Evolutionary conservation across 2,329 filamentous ascomycete genomes (phyloP), one percentile per base, ranked within the genome.

Genomic region (Colletotrichum ledebouriae): DNA sequence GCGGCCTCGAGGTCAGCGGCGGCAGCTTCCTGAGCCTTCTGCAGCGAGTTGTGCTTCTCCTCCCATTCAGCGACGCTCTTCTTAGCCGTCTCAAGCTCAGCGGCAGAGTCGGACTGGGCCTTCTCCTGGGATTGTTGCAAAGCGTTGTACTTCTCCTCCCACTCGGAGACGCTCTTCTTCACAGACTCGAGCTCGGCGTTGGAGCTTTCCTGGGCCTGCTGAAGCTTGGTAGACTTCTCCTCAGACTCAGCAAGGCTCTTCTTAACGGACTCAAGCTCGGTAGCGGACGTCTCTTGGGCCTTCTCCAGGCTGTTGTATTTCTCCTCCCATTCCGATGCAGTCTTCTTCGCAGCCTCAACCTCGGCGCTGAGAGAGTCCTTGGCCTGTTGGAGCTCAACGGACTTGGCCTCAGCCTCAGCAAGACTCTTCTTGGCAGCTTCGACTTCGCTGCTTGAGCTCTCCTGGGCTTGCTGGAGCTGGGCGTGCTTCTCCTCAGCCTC

Each of bases 61-160:
- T 68, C 63, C 13, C 72, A 60, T 25, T 75, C 72, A 17, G 73
- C 69, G 3, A 78, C 68, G 11, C 74, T 75, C 60, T 77, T 72
- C 67, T 78, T 74, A 3, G 75, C 71, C 11, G 76, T 69, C 3
- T 70, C 72, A 22, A 76, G 53, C 57, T 78, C 76, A 20, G 73
- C 73, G n/a, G 76, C 75, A 13, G 78, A 74, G 46, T 77, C 70
- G 42, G 73, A 76, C 72, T 77, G 76, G 4, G 75, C 61, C 56
- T 70, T 67, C 15, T 74, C 72, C 61, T 73, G 69, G 15, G 73
- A 69, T 70, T 76, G 71, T 61, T 75, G 70, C 3, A 76, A 61
- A 3, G 74, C 71, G 49, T 73, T 71, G 29, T 75, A 73, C 71
- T 78, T 79, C 64, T 76, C 75, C 64, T 76, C 63, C 11, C 74